A percentile compares a stretch with the other conserved stretches of the same genome.
These are phyloP conservation scores for Rhizophlyctis rosea DNA, from an alignment of 192 early-diverging fungal genomes.

Conservation along the genomic window DNA sequence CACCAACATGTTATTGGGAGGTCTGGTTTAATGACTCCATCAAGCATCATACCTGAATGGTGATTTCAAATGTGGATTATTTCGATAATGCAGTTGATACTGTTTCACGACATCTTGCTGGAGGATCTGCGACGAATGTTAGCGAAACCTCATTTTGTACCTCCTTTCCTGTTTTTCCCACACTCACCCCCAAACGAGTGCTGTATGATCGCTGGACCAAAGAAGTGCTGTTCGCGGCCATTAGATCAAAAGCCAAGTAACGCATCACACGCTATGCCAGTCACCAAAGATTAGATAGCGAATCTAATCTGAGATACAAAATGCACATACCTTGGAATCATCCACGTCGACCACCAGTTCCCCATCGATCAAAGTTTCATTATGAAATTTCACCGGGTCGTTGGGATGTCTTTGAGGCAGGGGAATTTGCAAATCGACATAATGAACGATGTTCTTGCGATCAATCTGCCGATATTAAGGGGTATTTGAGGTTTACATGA, in stretches of 20 bases:
- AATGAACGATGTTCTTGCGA: constrained; percentile 79
- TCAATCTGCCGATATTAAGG: constrained; percentile 59
- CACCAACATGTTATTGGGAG: constrained; percentile 26
- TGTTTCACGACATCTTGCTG: constrained; percentile 61
- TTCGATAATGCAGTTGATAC: constrained; percentile 46
- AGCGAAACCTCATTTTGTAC: constrained; percentile 1
- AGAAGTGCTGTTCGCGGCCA: constrained; percentile 49
- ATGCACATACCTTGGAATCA: constrained; percentile 28
- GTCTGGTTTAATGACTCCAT: neutral
- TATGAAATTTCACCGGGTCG: constrained; percentile 46
- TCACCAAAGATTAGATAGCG: neutral
- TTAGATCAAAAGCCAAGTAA: constrained; percentile 62
- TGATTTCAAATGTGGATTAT: constrained; percentile 34
- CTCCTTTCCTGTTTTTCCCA: neutral
- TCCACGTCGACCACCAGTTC: constrained; percentile 82
- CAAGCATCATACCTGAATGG: constrained; percentile 52
- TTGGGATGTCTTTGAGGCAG: constrained; percentile 22
- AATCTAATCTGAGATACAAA: constrained; percentile 6
- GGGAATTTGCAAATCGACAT: constrained; percentile 55
- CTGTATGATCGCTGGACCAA: constrained; percentile 54
- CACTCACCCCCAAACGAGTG: constrained; percentile 67
- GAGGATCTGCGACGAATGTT: constrained; percentile 49
- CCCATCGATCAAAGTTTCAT: constrained; percentile 82
- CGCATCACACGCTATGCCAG: constrained; percentile 18
- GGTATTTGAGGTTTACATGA: too few species aligned